A percentile compares a stretch with the other conserved stretches of the same genome.
Evolutionary conservation across 805 yeast genomes (phyloP).

Genomic region (Blastobotrys americana): DNA sequence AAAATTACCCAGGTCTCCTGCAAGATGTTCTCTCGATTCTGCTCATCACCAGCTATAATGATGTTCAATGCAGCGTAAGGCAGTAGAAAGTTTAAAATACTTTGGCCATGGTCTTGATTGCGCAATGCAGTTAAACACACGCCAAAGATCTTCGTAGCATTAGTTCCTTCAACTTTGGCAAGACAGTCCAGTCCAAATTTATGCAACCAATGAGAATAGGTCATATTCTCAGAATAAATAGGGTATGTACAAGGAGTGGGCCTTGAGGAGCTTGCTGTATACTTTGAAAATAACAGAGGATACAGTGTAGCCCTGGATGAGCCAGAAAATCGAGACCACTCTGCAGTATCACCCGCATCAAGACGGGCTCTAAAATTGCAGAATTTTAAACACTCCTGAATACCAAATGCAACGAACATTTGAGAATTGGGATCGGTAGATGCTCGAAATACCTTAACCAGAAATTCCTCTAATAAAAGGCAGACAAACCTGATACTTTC

Average conservation of each 20-base stretch:
- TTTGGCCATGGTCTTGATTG: conserved; percentile 51
- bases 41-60: conserved; percentile 42
- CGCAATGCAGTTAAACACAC: conserved; percentile 59
- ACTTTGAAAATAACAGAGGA: conserved; percentile 69
- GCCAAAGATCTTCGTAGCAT: conserved; percentile 44
- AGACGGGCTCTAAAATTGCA: conserved; percentile 39
- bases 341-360: conserved; percentile 20
- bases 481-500: conserved; percentile 64
- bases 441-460: conserved; percentile 85
- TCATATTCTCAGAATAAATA: conserved; percentile 38
- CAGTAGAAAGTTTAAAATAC: conserved; percentile 60
- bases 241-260: conserved; percentile 54
- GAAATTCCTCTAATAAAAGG: conserved; percentile 54
- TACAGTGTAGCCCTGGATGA: conserved; percentile 63
- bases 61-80: conserved; percentile 70
- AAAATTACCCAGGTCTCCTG: conserved; percentile 58
- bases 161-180: conserved; percentile 32
- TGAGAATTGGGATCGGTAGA: conserved; percentile 83
- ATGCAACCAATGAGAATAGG: conserved; percentile 62
- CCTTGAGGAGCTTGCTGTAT: conserved; percentile 43
- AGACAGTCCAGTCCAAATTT: conserved; percentile 61
- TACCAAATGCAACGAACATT: conserved; percentile 73
- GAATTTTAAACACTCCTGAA: conserved; percentile 74
- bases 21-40: conserved; percentile 39
- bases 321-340: conserved; percentile 61